phyloP scores from a whole-genome alignment of 2,329 filamentous ascomycete genomes.

The Cladophialophora chaetospira region DNA sequence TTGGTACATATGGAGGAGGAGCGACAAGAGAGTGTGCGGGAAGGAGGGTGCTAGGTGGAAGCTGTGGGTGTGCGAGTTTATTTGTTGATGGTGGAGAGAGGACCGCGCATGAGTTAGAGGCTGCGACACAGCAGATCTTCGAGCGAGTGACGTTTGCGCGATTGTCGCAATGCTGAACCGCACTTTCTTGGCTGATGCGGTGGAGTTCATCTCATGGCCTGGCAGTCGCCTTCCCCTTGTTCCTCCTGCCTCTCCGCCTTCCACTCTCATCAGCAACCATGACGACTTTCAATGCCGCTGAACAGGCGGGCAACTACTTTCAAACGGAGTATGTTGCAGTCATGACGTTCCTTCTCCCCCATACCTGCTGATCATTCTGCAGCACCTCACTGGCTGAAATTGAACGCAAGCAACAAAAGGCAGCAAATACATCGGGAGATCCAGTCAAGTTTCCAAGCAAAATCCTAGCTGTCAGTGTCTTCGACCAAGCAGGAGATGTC shows the following conservation, averaged over 20 bases:
- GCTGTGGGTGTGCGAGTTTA: background rate
- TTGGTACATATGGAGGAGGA: constrained; percentile 27
- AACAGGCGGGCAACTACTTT: constrained; percentile 82
- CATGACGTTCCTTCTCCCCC: constrained; percentile 7
- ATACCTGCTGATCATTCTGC: constrained; percentile 33
- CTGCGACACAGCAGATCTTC: too few relatives aligned
- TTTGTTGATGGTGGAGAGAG: constrained; percentile 1
- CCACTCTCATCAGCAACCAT: constrained; percentile 10
- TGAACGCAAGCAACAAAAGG: constrained; percentile 67
- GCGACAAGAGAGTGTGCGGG: background rate
- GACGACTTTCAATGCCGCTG: constrained; percentile 53
- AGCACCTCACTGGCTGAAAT: constrained; percentile 54
- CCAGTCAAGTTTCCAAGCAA: constrained; percentile 84
- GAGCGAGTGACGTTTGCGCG: too few relatives aligned
- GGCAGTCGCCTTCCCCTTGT: too few relatives aligned
- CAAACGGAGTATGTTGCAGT: constrained; percentile 73
- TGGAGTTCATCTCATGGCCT: too few relatives aligned
- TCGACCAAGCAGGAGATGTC: constrained; percentile 36
- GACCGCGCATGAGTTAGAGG: too few relatives aligned
- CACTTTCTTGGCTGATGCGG: too few relatives aligned
- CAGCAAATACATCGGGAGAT: constrained; percentile 79
- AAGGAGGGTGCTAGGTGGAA: constrained; percentile 22
- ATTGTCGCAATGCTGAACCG: too few relatives aligned
- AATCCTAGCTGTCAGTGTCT: constrained; percentile 65
- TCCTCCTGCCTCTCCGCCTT: constrained; percentile 37